Base-by-base conservation (phyloP, 345 rosid species). In the Lepidium africanum region DNA sequence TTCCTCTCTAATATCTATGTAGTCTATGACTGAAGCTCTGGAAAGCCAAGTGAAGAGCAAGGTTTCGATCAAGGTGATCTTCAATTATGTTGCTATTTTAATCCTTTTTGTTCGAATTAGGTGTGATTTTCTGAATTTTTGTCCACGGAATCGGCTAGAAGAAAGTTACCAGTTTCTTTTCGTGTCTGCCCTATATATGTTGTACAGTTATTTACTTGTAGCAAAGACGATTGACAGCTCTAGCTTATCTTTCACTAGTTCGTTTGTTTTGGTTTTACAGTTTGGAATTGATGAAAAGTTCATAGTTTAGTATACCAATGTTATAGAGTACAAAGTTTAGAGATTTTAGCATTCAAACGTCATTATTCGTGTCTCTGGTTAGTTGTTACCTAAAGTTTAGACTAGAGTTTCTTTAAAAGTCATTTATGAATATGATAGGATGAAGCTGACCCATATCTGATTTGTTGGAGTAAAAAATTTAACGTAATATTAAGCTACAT, bases 11-110 rank as follows among this genome's bases (percentile, higher is more conserved):
- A 39, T 59, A 9, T 42, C 3, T 17, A 11, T 27, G 38, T 72
- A 94, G 99, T 94, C 99, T 59, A 91, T 94, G 97, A 91, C 97
- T 65, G 99, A 90, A 75, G 97, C 97, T 27, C 75, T 93, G 79
- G 98, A 90, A 73, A 71, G 81, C 40, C 92, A 90, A 75, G 94
- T 90, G 85, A 93, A 90, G 85, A 90, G 86, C 85, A 93, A 94
- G 83, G 95, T 94, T 50, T 9, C 88, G 2, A 82, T 94, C 57
- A 87, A 82, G 99, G 99, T 90, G 75, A 66, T 60, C 23, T 50
- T 47, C 36, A n/a, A 3, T 14, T 37, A 15, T 54, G 4, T 25
- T 52, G 7, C 32, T 30, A 5, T 40, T 45, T 35, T 40, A 33
- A 10, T 37, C 27, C 1, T 17, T 46, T 21, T 21, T 13, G 14